Base-by-base conservation (phyloP, 164 flowering plant species). In the Kingdonia uniflora region DNA sequence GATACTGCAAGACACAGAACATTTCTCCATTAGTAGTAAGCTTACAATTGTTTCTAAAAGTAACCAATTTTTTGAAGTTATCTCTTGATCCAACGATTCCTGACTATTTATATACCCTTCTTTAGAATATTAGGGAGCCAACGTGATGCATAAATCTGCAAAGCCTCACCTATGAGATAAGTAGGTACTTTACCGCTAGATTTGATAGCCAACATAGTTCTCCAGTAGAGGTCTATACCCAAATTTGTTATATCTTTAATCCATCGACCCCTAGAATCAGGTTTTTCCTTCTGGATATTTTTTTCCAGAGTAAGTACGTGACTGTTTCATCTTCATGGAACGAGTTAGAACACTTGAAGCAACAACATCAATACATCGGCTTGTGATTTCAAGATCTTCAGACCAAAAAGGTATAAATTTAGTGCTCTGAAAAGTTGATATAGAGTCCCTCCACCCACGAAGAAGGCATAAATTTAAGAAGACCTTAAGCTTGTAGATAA, bases 211-310 rank as follows among this genome's bases (percentile, higher is more conserved):
- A 76, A 72, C 84, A 89, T 77, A 39, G 77, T 73, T 61, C 94
- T 75, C 95, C 88, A 77, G 51, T 80, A 89, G 29, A 87, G 77
- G 61, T 89, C 97, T 56, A 83, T 75, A 8, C 80, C 63, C 56
- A 94, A 58, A 35, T 87, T 95, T 2, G 95, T 79, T 25, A 94
- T 43, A 42, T 94, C 97, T 57, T 87, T 95, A 39, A 76, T 87
- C 97, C 97, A 90, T 95, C 97, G 87, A 1, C 84, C 35, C n/a
- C n/a, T n/a, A n/a, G n/a, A n/a, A n/a, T n/a, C n/a, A 29, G 4
- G 35, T 29, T 29, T 29, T 29, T 29, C 83, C 46, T 58, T 76
- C 11, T 52, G 56, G 16, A 29, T 29, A 29, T 29, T 29, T 29
- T n/a, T 29, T 29, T 46, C 81, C 65, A 2, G 96, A 85, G 43